Evolutionary conservation across 2,329 filamentous ascomycete species (phyloP).

Genomic region (Blastomyces emzantsi): DNA sequence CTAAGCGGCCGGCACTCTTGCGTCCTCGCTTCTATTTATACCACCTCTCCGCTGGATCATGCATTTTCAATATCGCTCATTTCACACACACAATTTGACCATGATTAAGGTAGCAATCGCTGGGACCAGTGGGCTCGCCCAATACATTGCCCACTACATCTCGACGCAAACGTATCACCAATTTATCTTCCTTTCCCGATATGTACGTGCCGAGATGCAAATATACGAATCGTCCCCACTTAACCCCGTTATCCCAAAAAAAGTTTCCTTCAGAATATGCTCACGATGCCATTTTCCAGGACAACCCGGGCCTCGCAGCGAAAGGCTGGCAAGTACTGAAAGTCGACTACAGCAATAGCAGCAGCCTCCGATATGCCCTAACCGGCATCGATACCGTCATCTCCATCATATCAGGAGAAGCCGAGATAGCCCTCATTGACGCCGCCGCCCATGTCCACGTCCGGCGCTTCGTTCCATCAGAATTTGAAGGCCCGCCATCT

Average conservation of each 20-base stretch:
- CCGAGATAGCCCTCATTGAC: constrained; percentile 63
- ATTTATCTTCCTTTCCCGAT: constrained; percentile 60
- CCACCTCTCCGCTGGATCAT: no score
- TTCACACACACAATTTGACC: constrained; percentile 13
- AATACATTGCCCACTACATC: constrained; percentile 51
- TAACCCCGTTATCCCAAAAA: background rate
- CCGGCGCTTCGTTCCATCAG: constrained; percentile 61
- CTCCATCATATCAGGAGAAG: constrained; percentile 58
- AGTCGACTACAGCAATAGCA: constrained; percentile 56
- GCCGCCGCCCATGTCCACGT: constrained; percentile 58
- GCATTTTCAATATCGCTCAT: background rate
- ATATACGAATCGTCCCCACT: background rate
- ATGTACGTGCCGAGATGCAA: constrained; percentile 37
- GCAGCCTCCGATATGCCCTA: constrained; percentile 55
- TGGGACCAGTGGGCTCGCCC: constrained; percentile 52
- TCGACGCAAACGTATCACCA: constrained; percentile 55
- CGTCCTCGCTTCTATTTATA: background rate
- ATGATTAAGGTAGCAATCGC: constrained; percentile 56
- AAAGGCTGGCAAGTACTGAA: constrained; percentile 54
- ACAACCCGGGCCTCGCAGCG: constrained; percentile 29
- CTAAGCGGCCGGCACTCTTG: background rate
- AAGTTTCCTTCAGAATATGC: constrained; percentile 5
- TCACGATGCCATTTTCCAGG: constrained; percentile 20
- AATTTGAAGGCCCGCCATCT: constrained; percentile 59
- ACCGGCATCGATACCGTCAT: constrained; percentile 65